Evolutionary conservation across 202 grass and related monocot genomes (phyloP).

Genomic region (Setaria italica): DNA sequence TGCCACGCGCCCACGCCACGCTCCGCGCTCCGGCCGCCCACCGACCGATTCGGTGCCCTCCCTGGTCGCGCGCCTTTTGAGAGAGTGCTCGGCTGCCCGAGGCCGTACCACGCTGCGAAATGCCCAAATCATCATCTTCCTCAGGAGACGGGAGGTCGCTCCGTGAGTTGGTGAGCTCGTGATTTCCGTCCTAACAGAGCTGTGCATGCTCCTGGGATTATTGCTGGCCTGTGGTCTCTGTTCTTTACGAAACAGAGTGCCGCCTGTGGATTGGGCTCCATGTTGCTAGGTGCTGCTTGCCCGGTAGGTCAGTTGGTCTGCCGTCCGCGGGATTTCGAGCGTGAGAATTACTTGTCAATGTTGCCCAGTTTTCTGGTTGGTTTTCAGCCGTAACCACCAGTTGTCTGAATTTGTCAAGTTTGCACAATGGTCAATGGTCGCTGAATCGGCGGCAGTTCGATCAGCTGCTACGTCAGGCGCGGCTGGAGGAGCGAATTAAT

Average conservation of each 20-base stretch:
- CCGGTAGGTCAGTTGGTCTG: neutral
- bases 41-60: neutral
- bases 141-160: too few relatives aligned
- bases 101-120: neutral
- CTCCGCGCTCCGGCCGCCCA: neutral
- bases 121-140: neutral
- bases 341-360: neutral
- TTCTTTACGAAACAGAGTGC: neutral
- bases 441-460: neutral
- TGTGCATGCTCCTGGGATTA: neutral
- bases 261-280: constrained; percentile 9
- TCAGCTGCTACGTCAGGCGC: neutral
- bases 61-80: too few relatives aligned
- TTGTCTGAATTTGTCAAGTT: neutral
- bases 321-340: neutral
- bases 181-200: neutral
- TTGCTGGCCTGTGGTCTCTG: neutral
- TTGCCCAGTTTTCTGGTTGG: neutral
- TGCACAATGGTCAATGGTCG: constrained; percentile 1
- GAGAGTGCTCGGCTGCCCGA: neutral
- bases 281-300: neutral
- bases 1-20: too few relatives aligned
- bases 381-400: neutral
- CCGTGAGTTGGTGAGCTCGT: neutral
- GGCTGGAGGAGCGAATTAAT: neutral